Conservation (phyloP, 176 grass and related monocot genomes). For the Eremochloa ophiuroides region DNA sequence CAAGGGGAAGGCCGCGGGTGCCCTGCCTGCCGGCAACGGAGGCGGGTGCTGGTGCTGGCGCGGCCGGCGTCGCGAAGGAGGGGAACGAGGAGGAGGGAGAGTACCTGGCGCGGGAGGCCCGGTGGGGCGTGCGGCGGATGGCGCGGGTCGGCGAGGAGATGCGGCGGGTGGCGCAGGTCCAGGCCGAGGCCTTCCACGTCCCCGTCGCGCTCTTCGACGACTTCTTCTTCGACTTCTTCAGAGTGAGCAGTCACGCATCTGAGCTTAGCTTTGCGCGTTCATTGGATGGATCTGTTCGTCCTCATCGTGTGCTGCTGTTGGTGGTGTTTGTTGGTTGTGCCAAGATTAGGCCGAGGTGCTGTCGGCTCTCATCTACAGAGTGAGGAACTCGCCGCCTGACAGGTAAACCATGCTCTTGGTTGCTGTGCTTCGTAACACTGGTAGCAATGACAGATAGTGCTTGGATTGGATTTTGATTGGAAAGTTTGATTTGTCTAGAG, state of each 20-base stretch:
- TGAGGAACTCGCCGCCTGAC: constrained; percentile 71
- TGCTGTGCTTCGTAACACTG: background rate
- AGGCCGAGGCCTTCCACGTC: constrained; percentile 89
- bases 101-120: constrained; percentile 53
- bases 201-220: constrained; percentile 67
- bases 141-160: constrained; percentile 69
- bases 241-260: constrained; percentile 49
- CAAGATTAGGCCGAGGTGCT: constrained; percentile 89
- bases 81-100: constrained; percentile 1
- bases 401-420: constrained; percentile 45
- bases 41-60: constrained; percentile 15
- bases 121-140: constrained; percentile 76
- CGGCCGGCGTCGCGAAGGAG: background rate
- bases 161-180: constrained; percentile 67
- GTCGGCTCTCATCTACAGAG: constrained; percentile 72
- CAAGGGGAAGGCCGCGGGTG: background rate
- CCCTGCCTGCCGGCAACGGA: constrained; percentile 36
- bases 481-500: background rate
- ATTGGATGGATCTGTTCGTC: background rate
- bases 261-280: accelerated
- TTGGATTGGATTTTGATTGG: background rate
- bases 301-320: background rate
- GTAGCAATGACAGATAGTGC: background rate
- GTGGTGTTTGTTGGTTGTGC: constrained; percentile 16
- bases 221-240: constrained; percentile 82